These are phyloP conservation scores for Holtermanniella nyarrowii DNA, from an alignment of 768 basidiomycete genomes.

Conservation along the genomic window DNA sequence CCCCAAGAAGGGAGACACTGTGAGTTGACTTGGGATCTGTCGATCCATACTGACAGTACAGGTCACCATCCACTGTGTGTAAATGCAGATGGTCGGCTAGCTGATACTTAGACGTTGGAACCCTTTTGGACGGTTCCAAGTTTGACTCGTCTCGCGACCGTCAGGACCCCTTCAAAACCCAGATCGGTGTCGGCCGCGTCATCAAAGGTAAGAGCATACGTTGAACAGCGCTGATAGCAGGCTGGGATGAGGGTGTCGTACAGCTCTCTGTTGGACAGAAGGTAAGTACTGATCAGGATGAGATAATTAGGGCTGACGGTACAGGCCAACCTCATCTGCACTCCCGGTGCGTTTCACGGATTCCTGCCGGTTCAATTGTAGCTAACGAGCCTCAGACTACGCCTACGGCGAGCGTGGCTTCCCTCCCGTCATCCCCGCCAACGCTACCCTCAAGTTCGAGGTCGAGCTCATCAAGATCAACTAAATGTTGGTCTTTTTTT, in stretches of 20 bases:
- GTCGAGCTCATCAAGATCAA: conserved; percentile 35
- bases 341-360: too few relatives aligned
- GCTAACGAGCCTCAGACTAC: too few relatives aligned
- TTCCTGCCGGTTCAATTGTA: too few relatives aligned
- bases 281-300: conserved; percentile 7
- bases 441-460: conserved; percentile 40
- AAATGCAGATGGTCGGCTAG: not conserved
- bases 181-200: conserved; percentile 37
- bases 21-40: not conserved
- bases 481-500: conserved; percentile 4
- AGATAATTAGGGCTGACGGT: conserved; percentile 28
- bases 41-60: not conserved
- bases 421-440: conserved; percentile 41
- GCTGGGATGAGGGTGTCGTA: conserved; percentile 41
- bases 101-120: conserved; percentile 33
- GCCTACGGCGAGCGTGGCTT: conserved; percentile 33
- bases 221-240: too few relatives aligned
- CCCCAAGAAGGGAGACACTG: conserved; percentile 38
- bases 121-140: conserved; percentile 39
- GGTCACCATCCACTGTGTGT: conserved; percentile 36
- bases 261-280: conserved; percentile 33
- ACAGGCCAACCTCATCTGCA: conserved; percentile 41
- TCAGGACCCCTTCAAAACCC: conserved; percentile 32
- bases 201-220: too few relatives aligned
- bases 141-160: conserved; percentile 40